A percentile compares a stretch with the other conserved stretches of the same genome.
Conservation (phyloP, 768 basidiomycete genomes). For the Baorangia bicolor region DNA sequence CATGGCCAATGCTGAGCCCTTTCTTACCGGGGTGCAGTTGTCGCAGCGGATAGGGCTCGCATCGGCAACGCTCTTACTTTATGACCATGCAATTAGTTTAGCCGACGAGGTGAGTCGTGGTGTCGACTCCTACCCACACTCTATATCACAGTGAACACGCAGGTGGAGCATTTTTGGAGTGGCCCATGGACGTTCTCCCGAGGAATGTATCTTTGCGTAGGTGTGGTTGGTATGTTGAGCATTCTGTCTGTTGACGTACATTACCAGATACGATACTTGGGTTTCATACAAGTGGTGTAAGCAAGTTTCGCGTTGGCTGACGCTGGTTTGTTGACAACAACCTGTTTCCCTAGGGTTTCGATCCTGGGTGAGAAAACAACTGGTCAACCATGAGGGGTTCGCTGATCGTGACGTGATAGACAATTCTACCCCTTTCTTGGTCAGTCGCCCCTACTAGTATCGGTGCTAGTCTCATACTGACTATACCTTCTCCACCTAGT, state of each 20-base stretch:
- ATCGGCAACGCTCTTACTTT: conserved; percentile 8
- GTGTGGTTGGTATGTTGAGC: neutral
- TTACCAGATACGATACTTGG: conserved; percentile 11
- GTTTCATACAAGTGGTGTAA: conserved; percentile 6
- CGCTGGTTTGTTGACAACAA: neutral
- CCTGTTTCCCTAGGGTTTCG: neutral
- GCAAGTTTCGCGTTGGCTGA: neutral
- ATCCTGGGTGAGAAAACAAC: conserved; percentile 6
- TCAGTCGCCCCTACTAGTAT: neutral
- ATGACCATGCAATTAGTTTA: conserved; percentile 12
- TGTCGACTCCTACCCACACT: neutral
- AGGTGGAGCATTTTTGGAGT: conserved; percentile 15
- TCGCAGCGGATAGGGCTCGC: neutral
- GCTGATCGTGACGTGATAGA: neutral
- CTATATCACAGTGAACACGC: neutral
- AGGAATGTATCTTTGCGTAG: conserved; percentile 8
- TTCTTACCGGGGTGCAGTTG: neutral
- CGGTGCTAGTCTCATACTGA: neutral
- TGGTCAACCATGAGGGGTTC: neutral
- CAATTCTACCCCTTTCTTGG: neutral
- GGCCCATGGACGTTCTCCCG: conserved; percentile 11
- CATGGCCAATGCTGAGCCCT: neutral
- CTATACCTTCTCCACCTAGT: neutral
- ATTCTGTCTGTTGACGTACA: neutral
- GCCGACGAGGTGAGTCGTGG: conserved; percentile 1